Conservation (phyloP, 352 stramenopile genomes). For the Globisporangium abappressorium region DNA sequence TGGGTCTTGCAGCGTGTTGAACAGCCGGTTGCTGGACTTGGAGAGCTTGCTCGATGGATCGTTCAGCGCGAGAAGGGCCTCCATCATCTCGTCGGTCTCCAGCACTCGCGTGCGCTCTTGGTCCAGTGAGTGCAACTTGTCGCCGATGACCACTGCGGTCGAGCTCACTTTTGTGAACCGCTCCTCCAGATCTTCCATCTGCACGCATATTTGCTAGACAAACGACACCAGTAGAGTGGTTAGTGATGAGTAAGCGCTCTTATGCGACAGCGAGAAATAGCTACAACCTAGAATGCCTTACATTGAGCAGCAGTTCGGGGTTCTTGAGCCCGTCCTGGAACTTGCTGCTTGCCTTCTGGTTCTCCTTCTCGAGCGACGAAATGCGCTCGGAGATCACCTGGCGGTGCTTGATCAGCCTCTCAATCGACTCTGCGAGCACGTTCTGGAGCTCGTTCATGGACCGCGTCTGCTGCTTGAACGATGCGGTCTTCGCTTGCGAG, state of each 20-base stretch:
- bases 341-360: constrained; percentile 43
- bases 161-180: constrained; percentile 85
- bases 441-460: constrained; percentile 66
- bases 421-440: constrained; percentile 56
- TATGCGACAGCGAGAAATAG: neutral
- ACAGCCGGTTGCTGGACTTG: constrained; percentile 58
- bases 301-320: constrained; percentile 56
- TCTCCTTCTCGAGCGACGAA: constrained; percentile 58
- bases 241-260: neutral
- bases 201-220: constrained; percentile 56
- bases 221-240: neutral
- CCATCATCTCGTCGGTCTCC: constrained; percentile 77
- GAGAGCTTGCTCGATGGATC: constrained; percentile 48
- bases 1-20: constrained; percentile 67
- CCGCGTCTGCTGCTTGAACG: constrained; percentile 55
- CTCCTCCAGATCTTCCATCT: constrained; percentile 84
- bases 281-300: constrained; percentile 17
- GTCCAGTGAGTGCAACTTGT: constrained; percentile 62
- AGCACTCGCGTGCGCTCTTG: constrained; percentile 60
- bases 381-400: constrained; percentile 58
- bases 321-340: constrained; percentile 63
- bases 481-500: constrained; percentile 18
- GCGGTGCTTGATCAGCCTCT: constrained; percentile 54
- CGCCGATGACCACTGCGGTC: constrained; percentile 71
- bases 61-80: constrained; percentile 71